Base-by-base conservation (phyloP, 306 rosid species). In the Ormosia emarginata region DNA sequence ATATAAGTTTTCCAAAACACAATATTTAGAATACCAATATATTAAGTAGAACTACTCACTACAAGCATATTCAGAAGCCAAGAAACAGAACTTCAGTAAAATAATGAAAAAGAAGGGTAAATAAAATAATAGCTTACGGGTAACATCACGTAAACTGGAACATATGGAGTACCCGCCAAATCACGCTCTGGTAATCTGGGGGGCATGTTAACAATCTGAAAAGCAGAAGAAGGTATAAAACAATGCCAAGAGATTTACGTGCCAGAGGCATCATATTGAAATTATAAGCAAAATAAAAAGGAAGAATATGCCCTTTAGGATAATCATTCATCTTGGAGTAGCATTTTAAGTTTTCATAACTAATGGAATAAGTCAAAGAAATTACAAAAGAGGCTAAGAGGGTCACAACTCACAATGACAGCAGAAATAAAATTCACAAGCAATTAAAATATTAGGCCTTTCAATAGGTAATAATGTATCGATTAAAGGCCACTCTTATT, bases 81-180 rank as follows among this genome's bases (percentile, higher is more conserved):
- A 68, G 15, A 18, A 67, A 67, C 29, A 74, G 18, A 46, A 80
- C 52, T 62, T 44, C 11, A 29, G 64, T 58, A 65, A 67, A 81
- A 68, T 33, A 67, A 53, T 55, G 80, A 72, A 59, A 76, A 74
- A 39, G 75, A 64, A 68, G 50, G 33, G 44, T 44, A 9, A 44
- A 44, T 15, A 29, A 55, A 76, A 32, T 76, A 40, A 73, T 71
- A 57, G 89, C 97, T 88, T 83, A 96, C 99, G 0, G 98, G 94
- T 47, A 93, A 87, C 99, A 91, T 93, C 79, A 93, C 94, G 81
- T 90, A 92, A 81, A 96, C 98, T 41, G 98, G 99, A 93, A 93
- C 82, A 83, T 85, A 90, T 1, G 94, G 80, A 17, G 94, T 90
- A 85, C 94, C 92, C 39, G 94, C 83, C 83, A 91, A 91, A 86